Base-by-base conservation (phyloP, 2,329 filamentous ascomycete species). In the Penicillium sp. region DNA sequence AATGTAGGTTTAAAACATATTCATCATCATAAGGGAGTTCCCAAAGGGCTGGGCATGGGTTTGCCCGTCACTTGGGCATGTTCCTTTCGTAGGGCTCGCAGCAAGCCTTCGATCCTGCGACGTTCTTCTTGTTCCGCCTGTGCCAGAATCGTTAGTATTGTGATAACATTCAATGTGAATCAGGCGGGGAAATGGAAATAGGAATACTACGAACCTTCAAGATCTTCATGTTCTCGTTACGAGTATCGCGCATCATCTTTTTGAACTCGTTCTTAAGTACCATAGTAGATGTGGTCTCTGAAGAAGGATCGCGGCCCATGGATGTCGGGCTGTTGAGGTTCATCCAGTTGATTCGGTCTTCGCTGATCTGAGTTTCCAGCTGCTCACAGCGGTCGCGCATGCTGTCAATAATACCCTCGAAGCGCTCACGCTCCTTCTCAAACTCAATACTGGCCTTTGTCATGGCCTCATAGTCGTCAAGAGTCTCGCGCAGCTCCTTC, bases 231-330 rank as follows among this genome's bases (percentile, higher is more conserved):
- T 82, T 85, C 69, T 90, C 87, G 1, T 79, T 77, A 56, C 86
- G 81, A 44, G 84, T 84, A 65, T 89, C 86, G 58, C 85, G 80
- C 86, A 89, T 89, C 86, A 89, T 89, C 75, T 87, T 89, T 76
- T 88, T 88, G 68, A 90, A 90, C 68, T 90, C 87, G 57, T 85
- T 85, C 70, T 85, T 85, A 65, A 90, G 66, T 38, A 89, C 85
- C 71, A 82, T 82, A 23, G 84, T 86, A 61, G 85, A 88, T 10
- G 85, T 89, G 9, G 77, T 81, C 58, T 86, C 84, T 13, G 70
- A 64, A 49, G 74, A 66, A 45, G 70, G 65, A 58, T 72, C 61
- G 52, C 68, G 65, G 46, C 68, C 58, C 59, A 68, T 65, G 5
- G 72, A 70, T 9, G 75, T 75, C 13, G 82, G 80, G 62, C 79